Conservation (phyloP, 768 basidiomycete genomes). For the Brasilioporus rufonigricans region DNA sequence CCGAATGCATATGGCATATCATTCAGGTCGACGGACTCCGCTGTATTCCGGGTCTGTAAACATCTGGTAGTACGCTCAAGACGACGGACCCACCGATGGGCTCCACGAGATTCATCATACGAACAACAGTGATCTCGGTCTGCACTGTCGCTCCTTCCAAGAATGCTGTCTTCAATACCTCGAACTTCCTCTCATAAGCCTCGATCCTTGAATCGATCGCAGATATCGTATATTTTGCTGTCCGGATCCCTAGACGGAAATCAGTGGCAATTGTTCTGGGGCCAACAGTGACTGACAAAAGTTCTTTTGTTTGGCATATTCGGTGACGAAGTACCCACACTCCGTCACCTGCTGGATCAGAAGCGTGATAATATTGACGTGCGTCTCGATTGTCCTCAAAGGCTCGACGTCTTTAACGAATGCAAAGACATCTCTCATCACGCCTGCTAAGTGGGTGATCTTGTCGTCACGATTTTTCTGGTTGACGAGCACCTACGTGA, state of each 20-base stretch:
- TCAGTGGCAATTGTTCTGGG: background rate
- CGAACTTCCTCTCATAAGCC: background rate
- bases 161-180: background rate
- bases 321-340: conserved; percentile 1
- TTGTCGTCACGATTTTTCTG: background rate
- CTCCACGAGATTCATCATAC: background rate
- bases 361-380: background rate
- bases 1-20: background rate
- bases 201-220: background rate
- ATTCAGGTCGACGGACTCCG: background rate
- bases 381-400: background rate
- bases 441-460: background rate
- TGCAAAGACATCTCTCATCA: background rate
- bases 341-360: conserved; percentile 2
- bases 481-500: background rate
- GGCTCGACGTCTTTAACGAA: background rate
- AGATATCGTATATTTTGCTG: background rate
- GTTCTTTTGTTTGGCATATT: background rate
- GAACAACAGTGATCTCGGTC: background rate
- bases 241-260: background rate
- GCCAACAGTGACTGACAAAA: background rate
- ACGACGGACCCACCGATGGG: background rate
- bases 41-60: background rate
- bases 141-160: background rate
- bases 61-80: background rate